These are phyloP conservation scores for Canariomyces notabilis DNA, from an alignment of 2,329 filamentous ascomycete species.

Conservation along the genomic window DNA sequence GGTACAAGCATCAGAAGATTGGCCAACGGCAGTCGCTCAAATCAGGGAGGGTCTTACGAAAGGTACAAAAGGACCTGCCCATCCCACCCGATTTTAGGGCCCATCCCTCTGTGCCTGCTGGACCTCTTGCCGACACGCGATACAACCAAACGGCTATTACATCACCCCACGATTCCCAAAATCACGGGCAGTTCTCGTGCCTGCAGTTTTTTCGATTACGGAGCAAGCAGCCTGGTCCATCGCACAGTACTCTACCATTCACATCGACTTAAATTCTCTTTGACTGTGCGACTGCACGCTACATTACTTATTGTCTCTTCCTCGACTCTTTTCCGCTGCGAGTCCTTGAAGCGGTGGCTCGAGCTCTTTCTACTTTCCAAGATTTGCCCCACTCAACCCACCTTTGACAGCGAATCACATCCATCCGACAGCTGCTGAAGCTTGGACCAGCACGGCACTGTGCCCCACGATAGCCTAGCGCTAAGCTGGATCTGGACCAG, in stretches of 20 bases:
- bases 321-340: not conserved
- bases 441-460: conserved; percentile 6
- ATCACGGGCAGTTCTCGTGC: not conserved
- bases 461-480: conserved; percentile 3
- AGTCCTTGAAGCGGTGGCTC: not conserved
- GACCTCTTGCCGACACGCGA: conserved; percentile 2
- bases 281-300: too few relatives aligned
- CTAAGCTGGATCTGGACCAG: not conserved
- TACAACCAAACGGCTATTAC: conserved; percentile 13
- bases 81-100: conserved; percentile 28
- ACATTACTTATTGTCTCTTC: too few relatives aligned
- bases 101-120: conserved; percentile 18
- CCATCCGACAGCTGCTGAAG: not conserved
- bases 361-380: not conserved
- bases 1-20: conserved; percentile 11
- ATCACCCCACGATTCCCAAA: conserved; percentile 12
- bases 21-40: conserved; percentile 8
- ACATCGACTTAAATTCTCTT: not conserved
- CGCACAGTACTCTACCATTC: not conserved
- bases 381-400: not conserved
- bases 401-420: not conserved
- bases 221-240: not conserved
- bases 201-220: not conserved
- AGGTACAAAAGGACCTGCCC: conserved; percentile 35
- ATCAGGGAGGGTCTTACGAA: conserved; percentile 7